These are phyloP conservation scores for Anthoceros angustus DNA, from an alignment of 225 moss, liverwort and hornwort species.

Conservation along the genomic window DNA sequence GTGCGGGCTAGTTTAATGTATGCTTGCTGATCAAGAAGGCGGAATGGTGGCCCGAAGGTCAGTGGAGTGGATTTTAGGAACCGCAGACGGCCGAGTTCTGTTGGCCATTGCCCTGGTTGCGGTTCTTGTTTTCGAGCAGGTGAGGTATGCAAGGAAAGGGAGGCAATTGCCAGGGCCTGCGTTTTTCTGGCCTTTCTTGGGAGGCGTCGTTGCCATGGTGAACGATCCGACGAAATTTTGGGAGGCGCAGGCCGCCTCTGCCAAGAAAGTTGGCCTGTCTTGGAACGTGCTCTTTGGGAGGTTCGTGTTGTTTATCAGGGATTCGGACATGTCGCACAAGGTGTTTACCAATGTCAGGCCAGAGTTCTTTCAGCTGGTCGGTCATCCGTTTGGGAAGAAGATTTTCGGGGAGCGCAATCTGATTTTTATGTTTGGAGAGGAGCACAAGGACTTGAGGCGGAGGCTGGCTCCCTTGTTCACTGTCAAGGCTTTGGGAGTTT, in stretches of 20 bases:
- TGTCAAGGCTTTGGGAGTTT: conserved; percentile 57
- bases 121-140: conserved; percentile 51
- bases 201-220: conserved; percentile 58
- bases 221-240: conserved; percentile 57
- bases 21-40: too few species aligned
- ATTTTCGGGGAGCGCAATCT: conserved; percentile 75
- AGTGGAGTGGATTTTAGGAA: background rate
- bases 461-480: conserved; percentile 85
- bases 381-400: conserved; percentile 72
- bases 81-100: conserved; percentile 39
- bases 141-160: conserved; percentile 45
- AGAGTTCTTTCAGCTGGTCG: conserved; percentile 63
- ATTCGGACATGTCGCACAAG: conserved; percentile 72
- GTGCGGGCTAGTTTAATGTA: too few species aligned
- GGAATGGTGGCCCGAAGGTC: background rate
- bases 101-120: conserved; percentile 22
- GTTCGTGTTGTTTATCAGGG: conserved; percentile 65
- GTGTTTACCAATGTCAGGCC: conserved; percentile 61
- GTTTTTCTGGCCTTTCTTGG: conserved; percentile 54
- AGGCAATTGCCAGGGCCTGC: conserved; percentile 59
- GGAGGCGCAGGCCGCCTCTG: conserved; percentile 44
- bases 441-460: conserved; percentile 66
- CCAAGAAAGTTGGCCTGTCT: conserved; percentile 65
- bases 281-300: conserved; percentile 59
- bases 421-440: conserved; percentile 77